A percentile compares a stretch with the other conserved stretches of the same genome.
These are phyloP conservation scores for Chrysoporthe deuterocubensis DNA, from an alignment of 2,329 filamentous ascomycete species.

Conservation along the genomic window DNA sequence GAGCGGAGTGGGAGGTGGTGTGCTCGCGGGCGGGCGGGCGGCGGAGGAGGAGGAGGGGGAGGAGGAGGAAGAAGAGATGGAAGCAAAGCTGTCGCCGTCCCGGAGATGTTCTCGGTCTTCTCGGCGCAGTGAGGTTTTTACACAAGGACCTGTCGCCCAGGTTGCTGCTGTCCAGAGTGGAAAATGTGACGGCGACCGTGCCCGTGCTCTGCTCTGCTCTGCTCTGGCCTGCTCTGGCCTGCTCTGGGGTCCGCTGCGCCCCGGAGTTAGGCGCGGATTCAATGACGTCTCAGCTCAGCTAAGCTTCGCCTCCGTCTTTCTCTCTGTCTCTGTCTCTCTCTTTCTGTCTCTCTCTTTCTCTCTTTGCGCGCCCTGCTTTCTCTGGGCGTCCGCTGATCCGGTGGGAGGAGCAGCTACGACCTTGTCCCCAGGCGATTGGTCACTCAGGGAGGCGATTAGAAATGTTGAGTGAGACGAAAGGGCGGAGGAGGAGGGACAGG, in stretches of 20 bases:
- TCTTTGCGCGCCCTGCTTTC: not conserved
- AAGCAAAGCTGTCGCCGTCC: not conserved
- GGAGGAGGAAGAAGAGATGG: not conserved
- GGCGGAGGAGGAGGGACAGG: too few species aligned
- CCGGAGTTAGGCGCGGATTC: not conserved
- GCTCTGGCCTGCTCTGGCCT: too few species aligned
- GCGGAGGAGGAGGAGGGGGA: not conserved
- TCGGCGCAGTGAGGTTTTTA: not conserved
- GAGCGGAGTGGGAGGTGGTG: too few species aligned
- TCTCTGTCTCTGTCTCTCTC: not conserved
- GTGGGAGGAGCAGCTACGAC: not conserved
- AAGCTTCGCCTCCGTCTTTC: too few species aligned
- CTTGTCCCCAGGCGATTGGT: not conserved
- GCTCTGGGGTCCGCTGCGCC: not conserved
- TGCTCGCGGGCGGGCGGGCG: not conserved
- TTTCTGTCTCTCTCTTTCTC: not conserved
- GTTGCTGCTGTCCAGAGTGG: not conserved
- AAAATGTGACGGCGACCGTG: not conserved
- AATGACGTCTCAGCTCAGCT: slow-evolving; percentile 6
- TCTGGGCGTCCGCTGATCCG: too few species aligned
- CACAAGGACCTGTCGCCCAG: not conserved
- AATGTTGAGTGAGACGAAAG: too few species aligned
- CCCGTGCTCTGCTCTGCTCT: not conserved
- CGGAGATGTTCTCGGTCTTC: not conserved
- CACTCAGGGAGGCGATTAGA: too few species aligned